Conservation (phyloP, 441 rosid species). For the Gossypium davidsonii region DNA sequence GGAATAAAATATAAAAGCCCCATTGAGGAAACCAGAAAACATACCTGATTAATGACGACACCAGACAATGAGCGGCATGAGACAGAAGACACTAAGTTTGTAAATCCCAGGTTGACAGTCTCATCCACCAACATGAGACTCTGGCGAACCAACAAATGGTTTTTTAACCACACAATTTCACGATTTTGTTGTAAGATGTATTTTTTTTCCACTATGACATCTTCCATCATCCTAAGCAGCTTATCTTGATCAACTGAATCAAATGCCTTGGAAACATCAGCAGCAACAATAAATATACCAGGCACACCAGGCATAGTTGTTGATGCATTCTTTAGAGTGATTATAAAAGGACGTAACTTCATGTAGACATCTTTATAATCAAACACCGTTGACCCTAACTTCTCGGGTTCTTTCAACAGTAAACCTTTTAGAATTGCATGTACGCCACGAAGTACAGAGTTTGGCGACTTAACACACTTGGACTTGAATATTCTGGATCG, state of each 20-base stretch:
- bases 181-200: conserved; percentile 41
- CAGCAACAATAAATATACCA: conserved; percentile 51
- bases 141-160: conserved; percentile 37
- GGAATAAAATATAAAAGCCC: not conserved
- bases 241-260: conserved; percentile 76
- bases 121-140: conserved; percentile 29
- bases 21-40: not conserved
- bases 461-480: conserved; percentile 40
- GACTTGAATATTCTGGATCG: not conserved
- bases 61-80: conserved; percentile 36
- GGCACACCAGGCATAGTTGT: conserved; percentile 43
- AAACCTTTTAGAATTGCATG: conserved; percentile 72
- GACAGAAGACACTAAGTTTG: conserved; percentile 33
- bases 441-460: conserved; percentile 52
- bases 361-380: conserved; percentile 75
- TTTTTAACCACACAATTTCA: conserved; percentile 50
- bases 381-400: conserved; percentile 76
- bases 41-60: conserved; percentile 58
- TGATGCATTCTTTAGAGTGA: conserved; percentile 44
- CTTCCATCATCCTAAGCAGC: conserved; percentile 48
- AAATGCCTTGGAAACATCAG: conserved; percentile 85
- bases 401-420: conserved; percentile 56
- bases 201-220: conserved; percentile 38
- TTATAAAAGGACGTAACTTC: conserved; percentile 56
- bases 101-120: conserved; percentile 10